phyloP scores from a whole-genome alignment of 2,329 filamentous ascomycete genomes.

The Paracoccidioides brasiliensis region DNA sequence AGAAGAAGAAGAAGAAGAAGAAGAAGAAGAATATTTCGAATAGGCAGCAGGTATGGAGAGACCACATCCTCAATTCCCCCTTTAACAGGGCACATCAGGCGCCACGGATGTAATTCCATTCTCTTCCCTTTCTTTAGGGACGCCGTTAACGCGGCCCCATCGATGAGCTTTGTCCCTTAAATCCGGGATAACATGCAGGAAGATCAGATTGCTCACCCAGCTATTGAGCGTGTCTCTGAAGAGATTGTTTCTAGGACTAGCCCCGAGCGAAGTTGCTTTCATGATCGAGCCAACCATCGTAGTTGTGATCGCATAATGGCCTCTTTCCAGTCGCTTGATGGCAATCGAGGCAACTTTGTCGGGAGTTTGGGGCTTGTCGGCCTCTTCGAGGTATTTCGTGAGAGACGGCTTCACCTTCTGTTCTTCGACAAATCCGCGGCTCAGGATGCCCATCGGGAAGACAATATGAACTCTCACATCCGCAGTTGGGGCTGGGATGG shows the following conservation, averaged over 20 bases:
- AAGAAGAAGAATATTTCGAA: not conserved
- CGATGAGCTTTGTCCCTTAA: constrained; percentile 43
- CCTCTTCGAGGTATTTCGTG: constrained; percentile 65
- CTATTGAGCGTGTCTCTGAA: constrained; percentile 42
- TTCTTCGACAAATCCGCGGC: constrained; percentile 62
- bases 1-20: not conserved
- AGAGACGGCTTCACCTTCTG: constrained; percentile 67
- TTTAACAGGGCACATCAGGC: not conserved
- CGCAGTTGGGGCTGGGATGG: constrained; percentile 38
- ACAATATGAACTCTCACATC: constrained; percentile 70
- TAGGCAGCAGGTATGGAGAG: not conserved
- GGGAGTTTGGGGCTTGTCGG: constrained; percentile 67
- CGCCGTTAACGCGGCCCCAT: constrained; percentile 45
- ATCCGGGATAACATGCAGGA: constrained; percentile 45
- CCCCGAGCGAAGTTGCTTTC: constrained; percentile 45
- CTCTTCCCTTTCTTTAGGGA: constrained; percentile 16
- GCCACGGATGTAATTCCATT: not conserved
- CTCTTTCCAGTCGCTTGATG: constrained; percentile 63
- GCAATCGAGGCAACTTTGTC: constrained; percentile 60
- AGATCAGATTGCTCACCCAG: constrained; percentile 41
- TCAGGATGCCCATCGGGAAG: constrained; percentile 70
- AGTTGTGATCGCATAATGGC: constrained; percentile 67
- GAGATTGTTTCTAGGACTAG: constrained; percentile 40
- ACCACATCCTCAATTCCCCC: not conserved
- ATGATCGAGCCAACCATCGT: constrained; percentile 59